Conservation (phyloP, 1,284 basidiomycete genomes). For the Cutaneotrichosporon dermatis region DNA sequence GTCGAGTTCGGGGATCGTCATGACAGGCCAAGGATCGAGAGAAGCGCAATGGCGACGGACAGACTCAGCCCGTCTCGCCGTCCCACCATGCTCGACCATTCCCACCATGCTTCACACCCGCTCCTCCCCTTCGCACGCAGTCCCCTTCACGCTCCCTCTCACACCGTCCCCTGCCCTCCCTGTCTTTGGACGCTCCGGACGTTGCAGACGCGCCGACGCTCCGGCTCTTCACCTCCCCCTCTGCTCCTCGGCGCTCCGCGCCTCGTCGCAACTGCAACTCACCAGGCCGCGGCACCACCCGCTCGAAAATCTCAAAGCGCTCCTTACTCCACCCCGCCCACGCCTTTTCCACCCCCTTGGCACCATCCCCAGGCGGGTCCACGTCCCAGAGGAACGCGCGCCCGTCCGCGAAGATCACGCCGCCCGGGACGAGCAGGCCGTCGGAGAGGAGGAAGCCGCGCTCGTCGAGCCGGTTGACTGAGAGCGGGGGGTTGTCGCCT, state of each 20-base stretch:
- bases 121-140: background rate
- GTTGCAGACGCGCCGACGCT: too few relatives aligned
- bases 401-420: constrained; percentile 79
- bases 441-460: constrained; percentile 50
- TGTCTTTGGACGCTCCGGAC: too few relatives aligned
- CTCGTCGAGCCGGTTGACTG: constrained; percentile 38
- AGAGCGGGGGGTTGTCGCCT: constrained; percentile 26
- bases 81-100: too few relatives aligned
- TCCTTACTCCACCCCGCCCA: constrained; percentile 63
- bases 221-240: too few relatives aligned
- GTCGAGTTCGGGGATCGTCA: too few relatives aligned
- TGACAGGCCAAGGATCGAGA: too few relatives aligned
- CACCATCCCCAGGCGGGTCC: constrained; percentile 55
- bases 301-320: constrained; percentile 73
- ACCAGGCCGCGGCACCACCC: constrained; percentile 81
- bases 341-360: constrained; percentile 29
- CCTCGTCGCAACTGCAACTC: constrained; percentile 30
- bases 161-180: too few relatives aligned
- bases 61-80: too few relatives aligned
- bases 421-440: constrained; percentile 69
- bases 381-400: constrained; percentile 88
- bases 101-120: background rate
- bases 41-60: too few relatives aligned
- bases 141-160: background rate
- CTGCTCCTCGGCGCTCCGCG: too few relatives aligned